Percentiles rank a stretch among this genome's conserved stretches.
phyloP scores from a whole-genome alignment of 2,329 filamentous ascomycete species.

The Daldinia eschscholtzii region DNA sequence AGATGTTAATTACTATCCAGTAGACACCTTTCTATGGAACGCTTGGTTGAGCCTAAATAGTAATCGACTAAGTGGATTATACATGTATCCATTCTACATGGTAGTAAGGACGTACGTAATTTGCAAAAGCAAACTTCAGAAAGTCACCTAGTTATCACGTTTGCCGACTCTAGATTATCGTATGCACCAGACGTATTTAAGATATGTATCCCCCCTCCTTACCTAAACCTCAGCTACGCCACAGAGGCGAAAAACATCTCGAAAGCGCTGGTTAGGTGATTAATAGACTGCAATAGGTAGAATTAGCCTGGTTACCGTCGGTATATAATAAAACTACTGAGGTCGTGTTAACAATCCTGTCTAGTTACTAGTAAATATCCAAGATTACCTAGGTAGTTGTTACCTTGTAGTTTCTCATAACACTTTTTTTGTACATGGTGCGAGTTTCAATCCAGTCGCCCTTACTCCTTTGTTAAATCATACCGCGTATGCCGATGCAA shows the following conservation, averaged over 20 bases:
- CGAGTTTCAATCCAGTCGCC: neutral
- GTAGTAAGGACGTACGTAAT: neutral
- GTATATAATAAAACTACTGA: no score
- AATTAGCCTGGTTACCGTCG: no score
- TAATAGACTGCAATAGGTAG: neutral
- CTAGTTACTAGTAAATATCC: no score
- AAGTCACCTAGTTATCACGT: neutral
- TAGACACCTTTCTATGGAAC: constrained; percentile 2
- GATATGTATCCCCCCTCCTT: neutral
- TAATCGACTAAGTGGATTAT: neutral
- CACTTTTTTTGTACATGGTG: neutral
- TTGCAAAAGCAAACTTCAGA: neutral
- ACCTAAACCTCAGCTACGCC: neutral
- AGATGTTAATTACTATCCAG: neutral
- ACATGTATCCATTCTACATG: neutral
- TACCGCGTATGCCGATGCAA: neutral
- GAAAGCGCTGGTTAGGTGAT: neutral
- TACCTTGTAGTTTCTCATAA: neutral
- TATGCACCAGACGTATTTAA: neutral
- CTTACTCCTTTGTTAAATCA: neutral
- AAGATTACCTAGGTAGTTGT: neutral
- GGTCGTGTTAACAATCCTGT: no score
- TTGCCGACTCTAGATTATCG: neutral
- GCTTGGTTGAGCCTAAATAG: constrained; percentile 14
- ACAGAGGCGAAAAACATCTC: neutral